These are phyloP conservation scores for Crithidia brevicula DNA, from an alignment of 208 protist genomes.

Conservation along the genomic window DNA sequence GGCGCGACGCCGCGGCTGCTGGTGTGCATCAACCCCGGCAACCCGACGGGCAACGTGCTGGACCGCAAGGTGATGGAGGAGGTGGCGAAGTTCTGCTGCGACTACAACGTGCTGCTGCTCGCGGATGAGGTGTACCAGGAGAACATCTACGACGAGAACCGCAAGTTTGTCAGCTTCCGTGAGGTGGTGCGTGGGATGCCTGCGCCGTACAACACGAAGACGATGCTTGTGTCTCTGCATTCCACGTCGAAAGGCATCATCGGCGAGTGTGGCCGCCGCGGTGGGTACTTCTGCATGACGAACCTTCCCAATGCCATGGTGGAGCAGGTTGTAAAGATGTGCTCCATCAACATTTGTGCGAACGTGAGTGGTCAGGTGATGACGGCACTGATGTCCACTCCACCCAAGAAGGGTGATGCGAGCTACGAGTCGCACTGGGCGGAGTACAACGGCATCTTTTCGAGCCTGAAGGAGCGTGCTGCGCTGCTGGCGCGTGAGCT, in stretches of 20 bases:
- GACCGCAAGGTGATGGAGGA: conserved; percentile 77
- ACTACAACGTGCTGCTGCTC: conserved; percentile 91
- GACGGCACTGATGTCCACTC: conserved; percentile 96
- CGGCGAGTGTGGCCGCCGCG: conserved; percentile 98
- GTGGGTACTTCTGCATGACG: conserved; percentile 97
- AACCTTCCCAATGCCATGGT: conserved; percentile 72
- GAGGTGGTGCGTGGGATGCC: conserved; percentile 67
- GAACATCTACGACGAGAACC: conserved; percentile 95
- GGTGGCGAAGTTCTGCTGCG: conserved; percentile 73
- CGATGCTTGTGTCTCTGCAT: conserved; percentile 94
- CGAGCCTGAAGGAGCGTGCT: conserved; percentile 65
- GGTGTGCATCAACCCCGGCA: conserved; percentile 99
- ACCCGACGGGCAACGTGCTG: conserved; percentile 97
- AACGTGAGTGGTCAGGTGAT: conserved; percentile 97
- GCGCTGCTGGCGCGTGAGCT: conserved; percentile 81
- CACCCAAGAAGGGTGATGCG: conserved; percentile 91
- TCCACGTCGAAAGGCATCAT: conserved; percentile 98
- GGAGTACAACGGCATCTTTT: conserved; percentile 88
- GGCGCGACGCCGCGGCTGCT: conserved; percentile 93
- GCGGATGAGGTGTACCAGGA: conserved; percentile 99
- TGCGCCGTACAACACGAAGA: conserved; percentile 66
- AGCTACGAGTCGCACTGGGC: conserved; percentile 88
- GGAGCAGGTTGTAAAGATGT: conserved; percentile 96
- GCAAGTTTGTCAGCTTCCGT: conserved; percentile 94
- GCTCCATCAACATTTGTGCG: conserved; percentile 96